These are phyloP conservation scores for Hydrangea macrophylla DNA, from an alignment of 148 eudicot species.

Conservation along the genomic window DNA sequence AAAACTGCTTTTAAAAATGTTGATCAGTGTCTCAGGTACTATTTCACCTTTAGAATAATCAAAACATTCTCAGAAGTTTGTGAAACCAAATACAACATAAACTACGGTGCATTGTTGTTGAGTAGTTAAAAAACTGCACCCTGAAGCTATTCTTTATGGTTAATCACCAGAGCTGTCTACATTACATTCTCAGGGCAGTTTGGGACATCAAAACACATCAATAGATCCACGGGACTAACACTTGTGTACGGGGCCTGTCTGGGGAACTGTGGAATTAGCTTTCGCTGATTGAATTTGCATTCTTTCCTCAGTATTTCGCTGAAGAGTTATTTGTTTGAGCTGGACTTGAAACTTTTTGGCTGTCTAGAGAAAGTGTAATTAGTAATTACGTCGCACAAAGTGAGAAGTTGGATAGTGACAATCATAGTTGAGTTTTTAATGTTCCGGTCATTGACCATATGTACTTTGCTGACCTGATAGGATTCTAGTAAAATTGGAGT, in stretches of 20 bases:
- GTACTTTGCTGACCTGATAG: too few species aligned
- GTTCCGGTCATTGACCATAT: too few species aligned
- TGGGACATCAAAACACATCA: not conserved
- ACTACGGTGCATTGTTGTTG: not conserved
- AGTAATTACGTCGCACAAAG: too few species aligned
- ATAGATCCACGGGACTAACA: not conserved
- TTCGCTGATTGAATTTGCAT: too few species aligned
- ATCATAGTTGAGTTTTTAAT: too few species aligned
- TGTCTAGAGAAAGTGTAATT: not conserved
- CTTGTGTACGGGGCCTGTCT: not conserved
- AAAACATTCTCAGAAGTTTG: not conserved
- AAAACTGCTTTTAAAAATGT: slow-evolving; percentile 67
- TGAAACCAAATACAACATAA: not conserved
- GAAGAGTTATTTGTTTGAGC: too few species aligned
- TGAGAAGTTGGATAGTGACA: too few species aligned
- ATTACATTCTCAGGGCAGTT: not conserved
- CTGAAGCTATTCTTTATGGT: not conserved
- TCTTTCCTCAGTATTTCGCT: not conserved
- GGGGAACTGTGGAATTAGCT: not conserved
- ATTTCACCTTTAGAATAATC: not conserved
- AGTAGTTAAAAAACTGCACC: not conserved
- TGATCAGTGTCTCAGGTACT: slow-evolving; percentile 82
- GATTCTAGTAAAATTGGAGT: too few species aligned
- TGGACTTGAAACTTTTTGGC: too few species aligned
- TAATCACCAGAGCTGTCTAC: not conserved